Evolutionary conservation across 179 eudicot genomes (phyloP), one percentile per base, ranked within the genome.

Genomic region (Spergularia azorica): DNA sequence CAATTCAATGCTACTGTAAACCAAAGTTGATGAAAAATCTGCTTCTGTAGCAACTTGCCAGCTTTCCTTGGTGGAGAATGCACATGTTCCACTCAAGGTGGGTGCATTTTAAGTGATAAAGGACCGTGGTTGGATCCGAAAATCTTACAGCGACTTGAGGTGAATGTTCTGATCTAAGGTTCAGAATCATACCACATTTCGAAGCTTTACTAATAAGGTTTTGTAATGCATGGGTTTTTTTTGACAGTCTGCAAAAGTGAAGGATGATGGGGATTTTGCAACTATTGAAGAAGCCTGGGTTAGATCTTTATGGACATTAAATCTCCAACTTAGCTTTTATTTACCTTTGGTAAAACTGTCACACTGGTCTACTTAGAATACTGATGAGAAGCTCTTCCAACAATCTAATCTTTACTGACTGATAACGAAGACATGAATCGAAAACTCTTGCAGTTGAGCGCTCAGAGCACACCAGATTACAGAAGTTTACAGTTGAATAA

Each of bases 61-160:
- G 83, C 74, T 72, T 87, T 88, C 78, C 82, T 90, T 39, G 92
- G 92, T 5, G 94, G 94, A 57, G 83, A 81, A 46, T 90, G 92
- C 87, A 80, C 84, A 14, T 90, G 94, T 82, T 76, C 88, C 59
- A 85, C 76, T 13, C 75, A 63, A 43, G 92, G 88, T n/a, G 90
- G 94, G 17, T 90, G 94, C 72, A 79, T 84, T 66, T 70, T 79
- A 18, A 88, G 87, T n/a, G 89, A 86, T 70, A 90, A 85, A 83
- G 94, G 94, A 69, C 94, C 90, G 5, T 90, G 94, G 94, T 85
- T 81, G 71, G 90, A 88, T 71, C 89, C 86, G 4, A 76, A 82
- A 72, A 84, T 83, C 12, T 83, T 73, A 55, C 76, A 76, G 71
- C 48, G 79, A 63, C 87, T 88, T 66, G 58, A 84, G 87, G 91